Evolutionary conservation across 768 basidiomycete genomes (phyloP).

Genomic region (Amanita muscaria): DNA sequence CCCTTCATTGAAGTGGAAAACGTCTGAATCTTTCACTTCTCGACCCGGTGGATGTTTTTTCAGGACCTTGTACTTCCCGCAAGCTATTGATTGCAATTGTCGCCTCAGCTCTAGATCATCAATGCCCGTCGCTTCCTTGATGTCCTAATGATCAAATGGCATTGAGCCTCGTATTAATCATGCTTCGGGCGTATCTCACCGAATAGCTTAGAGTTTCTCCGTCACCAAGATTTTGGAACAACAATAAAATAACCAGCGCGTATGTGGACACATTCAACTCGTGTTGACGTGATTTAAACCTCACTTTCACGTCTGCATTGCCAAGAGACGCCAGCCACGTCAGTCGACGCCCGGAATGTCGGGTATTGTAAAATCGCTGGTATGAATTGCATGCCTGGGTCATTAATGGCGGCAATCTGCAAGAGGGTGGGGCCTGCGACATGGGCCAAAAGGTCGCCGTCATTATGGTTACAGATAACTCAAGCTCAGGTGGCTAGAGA

Average conservation of each 20-base stretch:
- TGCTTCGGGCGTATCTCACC: constrained; percentile 37
- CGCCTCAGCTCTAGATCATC: constrained; percentile 74
- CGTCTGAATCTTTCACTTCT: constrained; percentile 67
- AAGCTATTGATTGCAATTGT: constrained; percentile 93
- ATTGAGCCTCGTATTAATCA: too few relatives aligned
- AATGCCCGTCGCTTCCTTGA: constrained; percentile 67
- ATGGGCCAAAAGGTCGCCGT: constrained; percentile 97
- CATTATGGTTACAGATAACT: constrained; percentile 86
- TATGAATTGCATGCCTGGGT: constrained; percentile 64
- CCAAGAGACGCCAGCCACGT: constrained; percentile 91
- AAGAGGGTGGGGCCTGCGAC: constrained; percentile 52
- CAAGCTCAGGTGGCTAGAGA: constrained; percentile 59
- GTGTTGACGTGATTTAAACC: constrained; percentile 72
- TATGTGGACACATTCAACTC: constrained; percentile 92
- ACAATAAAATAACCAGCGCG: constrained; percentile 75
- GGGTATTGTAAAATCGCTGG: constrained; percentile 80
- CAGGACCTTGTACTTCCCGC: constrained; percentile 87
- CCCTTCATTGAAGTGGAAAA: constrained; percentile 81
- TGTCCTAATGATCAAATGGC: constrained; percentile 50
- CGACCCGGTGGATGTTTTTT: constrained; percentile 87
- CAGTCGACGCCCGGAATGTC: constrained; percentile 83
- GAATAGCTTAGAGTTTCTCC: constrained; percentile 70
- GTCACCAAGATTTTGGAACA: constrained; percentile 69
- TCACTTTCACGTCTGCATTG: constrained; percentile 78
- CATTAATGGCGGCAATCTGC: constrained; percentile 60